phyloP scores from a whole-genome alignment of 768 basidiomycete genomes.

The Mycena leptocephala region DNA sequence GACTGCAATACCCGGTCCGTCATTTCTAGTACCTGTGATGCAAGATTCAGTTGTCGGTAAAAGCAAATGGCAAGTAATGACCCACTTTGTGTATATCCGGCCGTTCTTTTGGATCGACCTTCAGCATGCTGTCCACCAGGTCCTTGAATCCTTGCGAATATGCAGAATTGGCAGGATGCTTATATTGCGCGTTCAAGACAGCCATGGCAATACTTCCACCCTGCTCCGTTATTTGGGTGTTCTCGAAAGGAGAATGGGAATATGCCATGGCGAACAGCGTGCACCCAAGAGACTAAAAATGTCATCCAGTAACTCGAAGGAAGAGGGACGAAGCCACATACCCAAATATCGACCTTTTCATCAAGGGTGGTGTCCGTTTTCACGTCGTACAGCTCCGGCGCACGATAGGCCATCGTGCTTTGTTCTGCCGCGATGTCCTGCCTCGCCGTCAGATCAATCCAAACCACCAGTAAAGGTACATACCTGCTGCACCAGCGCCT shows the following conservation, averaged over 20 bases:
- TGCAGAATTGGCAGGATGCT: conserved; percentile 83
- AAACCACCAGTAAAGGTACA: conserved; percentile 26
- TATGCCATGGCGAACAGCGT: conserved; percentile 96
- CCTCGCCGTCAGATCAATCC: neutral
- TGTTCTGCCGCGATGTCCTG: conserved; percentile 97
- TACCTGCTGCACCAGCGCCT: conserved; percentile 93
- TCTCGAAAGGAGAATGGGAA: conserved; percentile 97
- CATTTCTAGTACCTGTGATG: conserved; percentile 72
- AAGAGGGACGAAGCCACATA: conserved; percentile 52
- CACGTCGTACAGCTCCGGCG: conserved; percentile 98
- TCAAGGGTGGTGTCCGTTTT: conserved; percentile 91
- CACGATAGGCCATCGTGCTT: conserved; percentile 98
- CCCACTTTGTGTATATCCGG: conserved; percentile 89
- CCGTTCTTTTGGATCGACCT: conserved; percentile 85
- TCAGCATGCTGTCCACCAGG: conserved; percentile 89
- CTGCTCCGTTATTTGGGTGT: conserved; percentile 91
- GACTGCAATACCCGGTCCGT: conserved; percentile 77
- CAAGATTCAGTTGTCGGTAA: neutral
- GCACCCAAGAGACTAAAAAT: conserved; percentile 91
- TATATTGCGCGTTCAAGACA: conserved; percentile 93
- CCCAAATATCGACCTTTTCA: conserved; percentile 98
- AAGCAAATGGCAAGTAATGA: conserved; percentile 27
- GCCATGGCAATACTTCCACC: conserved; percentile 99
- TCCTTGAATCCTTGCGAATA: conserved; percentile 89
- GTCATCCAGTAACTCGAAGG: neutral